These are phyloP conservation scores for Rhamnella rubrinervis DNA, from an alignment of 331 rosid genomes.

Conservation along the genomic window DNA sequence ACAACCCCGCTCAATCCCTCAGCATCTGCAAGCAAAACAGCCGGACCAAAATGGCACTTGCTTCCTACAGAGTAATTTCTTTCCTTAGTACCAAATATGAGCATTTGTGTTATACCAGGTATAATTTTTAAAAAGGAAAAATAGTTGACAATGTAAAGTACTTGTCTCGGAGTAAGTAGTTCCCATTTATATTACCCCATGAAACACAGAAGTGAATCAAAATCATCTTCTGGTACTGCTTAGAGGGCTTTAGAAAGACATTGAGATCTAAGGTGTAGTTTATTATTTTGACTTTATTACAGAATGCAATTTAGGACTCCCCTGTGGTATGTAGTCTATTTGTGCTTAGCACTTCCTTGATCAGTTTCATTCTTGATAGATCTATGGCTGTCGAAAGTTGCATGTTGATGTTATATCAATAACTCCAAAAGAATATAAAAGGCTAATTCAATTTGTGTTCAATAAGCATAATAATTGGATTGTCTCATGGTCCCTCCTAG, in stretches of 20 bases:
- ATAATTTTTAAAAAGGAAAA: too few species aligned
- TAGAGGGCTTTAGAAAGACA: too few species aligned
- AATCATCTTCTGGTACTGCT: too few species aligned
- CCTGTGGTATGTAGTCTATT: neutral
- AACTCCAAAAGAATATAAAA: neutral
- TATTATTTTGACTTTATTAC: too few species aligned
- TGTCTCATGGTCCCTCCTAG: neutral
- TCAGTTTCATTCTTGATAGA: too few species aligned
- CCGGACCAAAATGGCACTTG: conserved; percentile 55
- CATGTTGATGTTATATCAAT: neutral
- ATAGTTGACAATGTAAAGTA: too few species aligned
- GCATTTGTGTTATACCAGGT: neutral
- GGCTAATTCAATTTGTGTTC: neutral
- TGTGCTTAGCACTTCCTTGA: neutral
- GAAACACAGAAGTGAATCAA: too few species aligned
- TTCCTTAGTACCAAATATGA: neutral
- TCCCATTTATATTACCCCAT: too few species aligned
- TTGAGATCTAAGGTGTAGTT: too few species aligned
- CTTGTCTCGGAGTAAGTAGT: too few species aligned
- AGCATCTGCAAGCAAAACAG: conserved; percentile 31
- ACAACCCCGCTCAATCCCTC: conserved; percentile 51
- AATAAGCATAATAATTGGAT: neutral
- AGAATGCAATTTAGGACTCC: neutral
- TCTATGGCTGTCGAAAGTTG: neutral
- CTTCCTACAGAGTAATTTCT: conserved; percentile 55